These are phyloP conservation scores for Flaveria bidentis DNA, from an alignment of 129 eudicot genomes.

Conservation along the genomic window DNA sequence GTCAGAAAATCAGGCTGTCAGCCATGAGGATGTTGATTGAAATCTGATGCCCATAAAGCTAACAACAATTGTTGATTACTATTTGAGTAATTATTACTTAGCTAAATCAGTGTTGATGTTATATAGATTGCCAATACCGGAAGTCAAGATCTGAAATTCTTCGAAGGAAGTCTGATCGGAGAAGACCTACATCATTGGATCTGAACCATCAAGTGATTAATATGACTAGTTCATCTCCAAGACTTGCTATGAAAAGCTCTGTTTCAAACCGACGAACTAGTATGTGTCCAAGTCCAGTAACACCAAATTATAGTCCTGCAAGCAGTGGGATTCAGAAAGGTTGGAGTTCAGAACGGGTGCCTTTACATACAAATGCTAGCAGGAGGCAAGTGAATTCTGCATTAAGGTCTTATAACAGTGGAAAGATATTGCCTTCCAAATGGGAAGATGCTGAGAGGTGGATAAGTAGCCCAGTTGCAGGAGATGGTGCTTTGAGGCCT, in stretches of 20 bases:
- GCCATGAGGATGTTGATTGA: background rate
- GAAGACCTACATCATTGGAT: slow-evolving; percentile 79
- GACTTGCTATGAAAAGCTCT: slow-evolving; percentile 63
- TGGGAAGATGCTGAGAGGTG: slow-evolving; percentile 99
- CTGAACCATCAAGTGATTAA: slow-evolving; percentile 54
- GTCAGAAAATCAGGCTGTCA: slow-evolving; percentile 15
- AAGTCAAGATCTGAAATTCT: slow-evolving; percentile 68
- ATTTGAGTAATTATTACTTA: background rate
- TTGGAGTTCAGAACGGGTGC: slow-evolving; percentile 96
- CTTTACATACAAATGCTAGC: slow-evolving; percentile 48
- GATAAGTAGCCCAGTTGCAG: slow-evolving; percentile 83
- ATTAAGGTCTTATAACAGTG: slow-evolving; percentile 64
- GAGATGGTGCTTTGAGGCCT: slow-evolving; percentile 48
- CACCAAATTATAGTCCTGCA: slow-evolving; percentile 69
- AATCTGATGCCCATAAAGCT: slow-evolving; percentile 22
- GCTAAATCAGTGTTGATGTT: slow-evolving; percentile 12
- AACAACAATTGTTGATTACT: slow-evolving; percentile 25
- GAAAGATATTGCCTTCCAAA: slow-evolving; percentile 82
- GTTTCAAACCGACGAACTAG: slow-evolving; percentile 38
- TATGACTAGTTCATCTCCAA: slow-evolving; percentile 65
- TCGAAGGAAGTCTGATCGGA: slow-evolving; percentile 53
- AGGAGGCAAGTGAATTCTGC: slow-evolving; percentile 53
- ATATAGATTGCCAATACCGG: slow-evolving; percentile 71
- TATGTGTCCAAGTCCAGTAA: slow-evolving; percentile 80
- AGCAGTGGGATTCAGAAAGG: slow-evolving; percentile 63